These are phyloP conservation scores for Hypoxylon intermedium DNA, from an alignment of 495 filamentous ascomycete species.

Conservation along the genomic window DNA sequence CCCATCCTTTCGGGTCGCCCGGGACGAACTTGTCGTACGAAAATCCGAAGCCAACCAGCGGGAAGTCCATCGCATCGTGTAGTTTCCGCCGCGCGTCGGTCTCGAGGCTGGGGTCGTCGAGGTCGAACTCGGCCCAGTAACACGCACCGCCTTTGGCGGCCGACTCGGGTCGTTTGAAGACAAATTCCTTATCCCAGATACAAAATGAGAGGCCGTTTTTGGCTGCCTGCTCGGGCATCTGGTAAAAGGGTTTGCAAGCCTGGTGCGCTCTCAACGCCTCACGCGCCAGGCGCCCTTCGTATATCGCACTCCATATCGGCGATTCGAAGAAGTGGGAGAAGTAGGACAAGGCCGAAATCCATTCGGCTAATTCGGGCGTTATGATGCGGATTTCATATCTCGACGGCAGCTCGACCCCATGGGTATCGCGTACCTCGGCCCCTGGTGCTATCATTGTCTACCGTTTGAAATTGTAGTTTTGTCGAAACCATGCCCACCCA, in stretches of 20 bases:
- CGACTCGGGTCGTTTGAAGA: constrained; percentile 51
- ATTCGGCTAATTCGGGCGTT: constrained; percentile 16
- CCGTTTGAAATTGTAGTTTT: neutral
- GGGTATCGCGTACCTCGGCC: constrained; percentile 20
- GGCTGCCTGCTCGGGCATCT: constrained; percentile 31
- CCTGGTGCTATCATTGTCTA: constrained; percentile 25
- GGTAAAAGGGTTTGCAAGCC: constrained; percentile 23
- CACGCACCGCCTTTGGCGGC: constrained; percentile 47
- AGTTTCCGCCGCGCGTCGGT: constrained; percentile 17
- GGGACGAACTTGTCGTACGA: constrained; percentile 29
- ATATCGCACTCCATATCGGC: constrained; percentile 27
- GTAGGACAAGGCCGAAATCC: constrained; percentile 27
- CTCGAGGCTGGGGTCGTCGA: constrained; percentile 31
- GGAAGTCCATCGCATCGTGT: constrained; percentile 32
- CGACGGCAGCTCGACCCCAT: constrained; percentile 27
- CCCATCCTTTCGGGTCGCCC: constrained; percentile 24
- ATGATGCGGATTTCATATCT: constrained; percentile 33
- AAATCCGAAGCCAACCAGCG: constrained; percentile 29
- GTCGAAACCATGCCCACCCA: neutral
- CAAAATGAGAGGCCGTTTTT: constrained; percentile 51
- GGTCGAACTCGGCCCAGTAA: constrained; percentile 48
- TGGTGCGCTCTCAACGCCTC: constrained; percentile 22
- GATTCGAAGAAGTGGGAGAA: constrained; percentile 26
- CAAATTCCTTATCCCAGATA: constrained; percentile 56
- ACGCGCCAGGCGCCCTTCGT: constrained; percentile 23